phyloP scores from a whole-genome alignment of 2,329 filamentous ascomycete genomes.

The Claviceps monticola region DNA sequence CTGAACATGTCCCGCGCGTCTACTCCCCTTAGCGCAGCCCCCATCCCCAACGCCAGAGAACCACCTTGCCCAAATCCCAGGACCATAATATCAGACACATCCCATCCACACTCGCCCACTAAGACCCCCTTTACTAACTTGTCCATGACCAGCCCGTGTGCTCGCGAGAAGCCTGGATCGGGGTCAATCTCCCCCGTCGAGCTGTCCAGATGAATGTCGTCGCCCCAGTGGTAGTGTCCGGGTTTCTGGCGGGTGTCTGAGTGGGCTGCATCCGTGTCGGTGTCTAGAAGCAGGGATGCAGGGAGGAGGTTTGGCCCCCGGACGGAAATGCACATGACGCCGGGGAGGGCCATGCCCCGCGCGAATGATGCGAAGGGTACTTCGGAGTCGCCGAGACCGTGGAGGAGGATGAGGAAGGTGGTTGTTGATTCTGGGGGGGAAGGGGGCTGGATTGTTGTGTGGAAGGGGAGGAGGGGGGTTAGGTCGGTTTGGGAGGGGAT shows the following conservation, averaged over 20 bases:
- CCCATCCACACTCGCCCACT: slow-evolving; percentile 44
- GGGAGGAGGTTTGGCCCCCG: slow-evolving; percentile 47
- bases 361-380: slow-evolving; percentile 56
- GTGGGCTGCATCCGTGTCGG: background rate
- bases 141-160: slow-evolving; percentile 30
- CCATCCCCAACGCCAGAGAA: slow-evolving; percentile 43
- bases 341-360: slow-evolving; percentile 55
- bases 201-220: slow-evolving; percentile 44
- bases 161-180: slow-evolving; percentile 46
- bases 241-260: no score
- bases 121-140: slow-evolving; percentile 38
- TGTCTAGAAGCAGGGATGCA: slow-evolving; percentile 49
- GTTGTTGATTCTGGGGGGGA: slow-evolving; percentile 47
- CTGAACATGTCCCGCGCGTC: slow-evolving; percentile 22
- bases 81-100: slow-evolving; percentile 42
- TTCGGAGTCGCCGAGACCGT: slow-evolving; percentile 70
- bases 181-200: slow-evolving; percentile 39
- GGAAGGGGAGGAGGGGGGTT: slow-evolving; percentile 26
- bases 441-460: slow-evolving; percentile 34
- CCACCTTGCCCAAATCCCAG: slow-evolving; percentile 58
- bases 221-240: slow-evolving; percentile 49
- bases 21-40: slow-evolving; percentile 20
- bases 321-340: slow-evolving; percentile 61
- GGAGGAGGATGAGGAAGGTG: slow-evolving; percentile 67
- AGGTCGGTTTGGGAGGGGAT: slow-evolving; percentile 40